Evolutionary conservation across 2,329 filamentous ascomycete species (phyloP).

Genomic region (Fusarium oligoseptatum): DNA sequence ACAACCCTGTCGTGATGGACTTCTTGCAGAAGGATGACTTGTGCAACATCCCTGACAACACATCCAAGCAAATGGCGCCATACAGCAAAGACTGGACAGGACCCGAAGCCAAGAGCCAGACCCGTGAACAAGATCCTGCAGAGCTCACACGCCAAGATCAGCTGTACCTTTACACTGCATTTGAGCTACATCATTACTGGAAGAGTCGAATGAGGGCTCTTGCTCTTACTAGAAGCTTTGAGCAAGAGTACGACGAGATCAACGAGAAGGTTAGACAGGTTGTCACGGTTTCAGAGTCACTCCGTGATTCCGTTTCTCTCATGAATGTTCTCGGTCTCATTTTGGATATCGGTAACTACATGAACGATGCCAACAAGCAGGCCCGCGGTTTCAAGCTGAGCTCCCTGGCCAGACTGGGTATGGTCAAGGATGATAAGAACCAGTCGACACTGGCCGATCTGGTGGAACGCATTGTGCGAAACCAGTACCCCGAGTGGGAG

Average conservation of each 20-base stretch:
- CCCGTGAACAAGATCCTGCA: slow-evolving; percentile 84
- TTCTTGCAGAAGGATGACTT: slow-evolving; percentile 94
- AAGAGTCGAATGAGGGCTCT: slow-evolving; percentile 96
- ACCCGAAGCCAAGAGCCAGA: slow-evolving; percentile 81
- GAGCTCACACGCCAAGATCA: slow-evolving; percentile 97
- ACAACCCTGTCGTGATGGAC: slow-evolving; percentile 94
- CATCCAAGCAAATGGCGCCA: slow-evolving; percentile 89
- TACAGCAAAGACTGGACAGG: slow-evolving; percentile 98
- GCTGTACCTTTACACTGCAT: slow-evolving; percentile 92
- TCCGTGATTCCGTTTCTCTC: slow-evolving; percentile 90
- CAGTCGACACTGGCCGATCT: slow-evolving; percentile 95
- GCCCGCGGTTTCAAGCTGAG: slow-evolving; percentile 98
- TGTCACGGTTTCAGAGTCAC: slow-evolving; percentile 87
- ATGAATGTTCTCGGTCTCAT: slow-evolving; percentile 98
- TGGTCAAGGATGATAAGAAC: slow-evolving; percentile 99
- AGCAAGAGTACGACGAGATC: slow-evolving; percentile 92
- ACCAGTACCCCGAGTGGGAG: slow-evolving; percentile 97
- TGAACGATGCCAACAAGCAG: slow-evolving; percentile 99
- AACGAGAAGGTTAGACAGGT: slow-evolving; percentile 87
- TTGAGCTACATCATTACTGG: slow-evolving; percentile 97
- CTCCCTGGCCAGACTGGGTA: slow-evolving; percentile 89
- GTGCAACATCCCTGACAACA: slow-evolving; percentile 92
- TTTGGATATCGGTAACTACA: slow-evolving; percentile 98
- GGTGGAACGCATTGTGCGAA: slow-evolving; percentile 95
- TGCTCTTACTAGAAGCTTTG: slow-evolving; percentile 84